phyloP scores from a whole-genome alignment of 306 rosid genomes.

The Vigna mungo region DNA sequence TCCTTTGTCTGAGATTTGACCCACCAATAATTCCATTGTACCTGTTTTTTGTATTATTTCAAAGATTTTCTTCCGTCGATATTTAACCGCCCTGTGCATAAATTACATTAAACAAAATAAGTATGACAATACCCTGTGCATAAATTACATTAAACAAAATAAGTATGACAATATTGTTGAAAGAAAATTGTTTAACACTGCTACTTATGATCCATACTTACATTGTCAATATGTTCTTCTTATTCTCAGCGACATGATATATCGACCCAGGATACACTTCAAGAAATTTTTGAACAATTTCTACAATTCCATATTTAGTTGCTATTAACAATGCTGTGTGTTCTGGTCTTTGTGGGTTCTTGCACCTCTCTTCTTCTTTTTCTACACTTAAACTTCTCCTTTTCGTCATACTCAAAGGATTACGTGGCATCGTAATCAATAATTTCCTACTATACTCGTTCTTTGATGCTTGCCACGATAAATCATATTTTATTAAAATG shows the following conservation, averaged over 20 bases:
- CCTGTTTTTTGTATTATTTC: neutral
- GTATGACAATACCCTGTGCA: neutral
- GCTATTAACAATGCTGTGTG: conserved; percentile 36
- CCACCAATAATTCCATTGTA: neutral
- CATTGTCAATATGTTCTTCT: conserved; percentile 39
- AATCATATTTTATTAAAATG: neutral
- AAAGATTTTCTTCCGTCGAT: conserved; percentile 25
- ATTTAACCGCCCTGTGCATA: conserved; percentile 18
- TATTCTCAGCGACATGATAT: neutral
- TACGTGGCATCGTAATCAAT: conserved; percentile 5
- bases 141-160: too few relatives aligned
- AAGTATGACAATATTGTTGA: too few relatives aligned
- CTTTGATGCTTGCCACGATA: neutral
- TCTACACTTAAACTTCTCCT: neutral
- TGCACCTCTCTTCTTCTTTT: neutral
- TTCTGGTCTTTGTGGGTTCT: neutral
- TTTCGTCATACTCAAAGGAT: neutral
- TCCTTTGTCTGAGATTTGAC: neutral
- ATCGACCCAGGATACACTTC: conserved; percentile 32
- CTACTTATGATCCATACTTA: neutral
- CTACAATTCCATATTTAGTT: conserved; percentile 19
- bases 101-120: neutral
- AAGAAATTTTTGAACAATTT: conserved; percentile 29
- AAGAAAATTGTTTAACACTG: too few relatives aligned
- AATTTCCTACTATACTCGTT: neutral